Conservation (phyloP, 2,329 filamentous ascomycete genomes). For the Chaetothyriales sp. region DNA sequence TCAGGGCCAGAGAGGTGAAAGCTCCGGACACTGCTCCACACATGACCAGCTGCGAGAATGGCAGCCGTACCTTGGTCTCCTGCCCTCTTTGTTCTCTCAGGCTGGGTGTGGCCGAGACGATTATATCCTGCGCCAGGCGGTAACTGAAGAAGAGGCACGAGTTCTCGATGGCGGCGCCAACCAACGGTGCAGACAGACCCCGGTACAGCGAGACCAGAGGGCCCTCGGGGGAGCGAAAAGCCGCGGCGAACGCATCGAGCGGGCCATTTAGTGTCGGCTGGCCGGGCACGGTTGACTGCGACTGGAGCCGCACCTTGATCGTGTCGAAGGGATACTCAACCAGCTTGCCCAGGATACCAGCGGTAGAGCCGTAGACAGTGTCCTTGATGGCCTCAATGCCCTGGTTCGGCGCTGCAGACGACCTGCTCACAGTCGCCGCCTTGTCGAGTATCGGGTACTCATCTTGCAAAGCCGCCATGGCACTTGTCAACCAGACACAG, state of each 20-base stretch:
- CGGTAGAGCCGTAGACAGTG: constrained; percentile 69
- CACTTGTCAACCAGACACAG: not conserved
- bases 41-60: constrained; percentile 57
- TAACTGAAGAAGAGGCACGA: constrained; percentile 90
- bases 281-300: constrained; percentile 68
- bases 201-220: constrained; percentile 64
- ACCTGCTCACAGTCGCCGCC: not conserved
- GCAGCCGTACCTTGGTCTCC: constrained; percentile 36
- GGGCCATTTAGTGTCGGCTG: constrained; percentile 41
- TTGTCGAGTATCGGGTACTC: constrained; percentile 4
- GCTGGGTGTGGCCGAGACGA: constrained; percentile 50
- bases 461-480: constrained; percentile 16
- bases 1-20: constrained; percentile 79
- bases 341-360: constrained; percentile 81
- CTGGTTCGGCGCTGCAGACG: constrained; percentile 25
- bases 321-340: constrained; percentile 99
- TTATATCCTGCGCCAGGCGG: constrained; percentile 44
- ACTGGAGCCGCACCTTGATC: constrained; percentile 90
- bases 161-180: constrained; percentile 83
- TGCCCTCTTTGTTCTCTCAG: constrained; percentile 12
- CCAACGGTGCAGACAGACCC: constrained; percentile 77
- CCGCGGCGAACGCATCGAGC: constrained; percentile 65
- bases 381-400: constrained; percentile 64
- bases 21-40: constrained; percentile 78
- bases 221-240: constrained; percentile 69